These are phyloP conservation scores for Parafenestella ontariensis DNA, from an alignment of 2,329 filamentous ascomycete species.

Conservation along the genomic window DNA sequence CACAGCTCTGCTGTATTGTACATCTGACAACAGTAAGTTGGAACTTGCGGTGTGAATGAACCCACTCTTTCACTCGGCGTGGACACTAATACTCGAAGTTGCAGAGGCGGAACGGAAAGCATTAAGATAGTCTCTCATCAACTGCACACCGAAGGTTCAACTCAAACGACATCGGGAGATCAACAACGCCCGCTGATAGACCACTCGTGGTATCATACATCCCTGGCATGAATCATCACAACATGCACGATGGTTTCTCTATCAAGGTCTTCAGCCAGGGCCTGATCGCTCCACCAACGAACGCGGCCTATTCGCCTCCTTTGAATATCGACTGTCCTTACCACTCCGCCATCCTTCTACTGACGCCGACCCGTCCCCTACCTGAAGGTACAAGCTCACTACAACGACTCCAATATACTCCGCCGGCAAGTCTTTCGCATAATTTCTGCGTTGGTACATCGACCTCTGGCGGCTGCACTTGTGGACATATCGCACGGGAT, in stretches of 20 bases:
- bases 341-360: conserved; percentile 1
- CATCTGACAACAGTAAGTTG: not conserved
- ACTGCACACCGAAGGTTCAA: not conserved
- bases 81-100: not conserved
- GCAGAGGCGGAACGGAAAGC: not conserved
- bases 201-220: too few species aligned
- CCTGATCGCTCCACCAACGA: not conserved
- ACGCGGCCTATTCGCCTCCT: not conserved
- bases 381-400: not conserved
- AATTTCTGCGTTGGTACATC: conserved; percentile 8
- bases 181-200: too few species aligned
- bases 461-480: conserved; percentile 8
- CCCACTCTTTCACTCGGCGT: not conserved
- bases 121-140: not conserved
- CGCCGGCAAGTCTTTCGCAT: not conserved
- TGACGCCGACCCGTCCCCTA: not conserved
- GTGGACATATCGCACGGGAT: not conserved
- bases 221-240: not conserved
- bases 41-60: not conserved
- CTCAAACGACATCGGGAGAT: too few species aligned
- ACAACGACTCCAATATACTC: conserved; percentile 1
- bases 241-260: not conserved
- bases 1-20: too few species aligned
- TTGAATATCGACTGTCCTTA: conserved; percentile 1
- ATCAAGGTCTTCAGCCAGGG: conserved; percentile 2